Conservation (phyloP, 140 eudicot species). For the Eryngium alpinum region DNA sequence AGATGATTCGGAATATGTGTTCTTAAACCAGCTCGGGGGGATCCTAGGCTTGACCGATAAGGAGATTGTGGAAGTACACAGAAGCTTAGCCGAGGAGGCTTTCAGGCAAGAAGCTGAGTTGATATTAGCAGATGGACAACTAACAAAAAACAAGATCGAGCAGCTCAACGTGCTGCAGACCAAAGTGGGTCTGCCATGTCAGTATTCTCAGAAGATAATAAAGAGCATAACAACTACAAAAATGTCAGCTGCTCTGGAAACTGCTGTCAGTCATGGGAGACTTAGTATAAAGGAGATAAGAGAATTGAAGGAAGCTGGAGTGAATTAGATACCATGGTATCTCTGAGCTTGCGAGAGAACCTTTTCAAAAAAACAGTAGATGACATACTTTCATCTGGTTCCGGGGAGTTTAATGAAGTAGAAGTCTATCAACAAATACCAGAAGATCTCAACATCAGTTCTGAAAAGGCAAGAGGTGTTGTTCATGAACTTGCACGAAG, state of each 20-base stretch:
- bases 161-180: conserved; percentile 75
- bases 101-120: conserved; percentile 85
- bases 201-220: conserved; percentile 78
- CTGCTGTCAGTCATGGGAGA: conserved; percentile 81
- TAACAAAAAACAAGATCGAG: conserved; percentile 60
- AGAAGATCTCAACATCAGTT: conserved; percentile 59
- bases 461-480: conserved; percentile 58
- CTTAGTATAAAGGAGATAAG: conserved; percentile 71
- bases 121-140: conserved; percentile 83
- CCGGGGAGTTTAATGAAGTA: conserved; percentile 87
- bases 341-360: conserved; percentile 55
- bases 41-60: conserved; percentile 69
- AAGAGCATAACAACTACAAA: conserved; percentile 69
- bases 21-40: conserved; percentile 66
- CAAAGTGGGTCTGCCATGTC: conserved; percentile 74
- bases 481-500: conserved; percentile 69
- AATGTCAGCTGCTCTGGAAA: conserved; percentile 80
- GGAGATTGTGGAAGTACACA: conserved; percentile 66
- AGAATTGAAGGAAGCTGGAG: conserved; percentile 75
- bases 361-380: conserved; percentile 71
- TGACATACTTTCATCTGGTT: conserved; percentile 79
- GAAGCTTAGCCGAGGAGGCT: conserved; percentile 77
- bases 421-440: conserved; percentile 90
- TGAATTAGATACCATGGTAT: conserved; percentile 64
- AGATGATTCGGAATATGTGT: conserved; percentile 62